Evolutionary conservation across 257 asterid species (phyloP).

Genomic region (Craterostigma plantagineum): DNA sequence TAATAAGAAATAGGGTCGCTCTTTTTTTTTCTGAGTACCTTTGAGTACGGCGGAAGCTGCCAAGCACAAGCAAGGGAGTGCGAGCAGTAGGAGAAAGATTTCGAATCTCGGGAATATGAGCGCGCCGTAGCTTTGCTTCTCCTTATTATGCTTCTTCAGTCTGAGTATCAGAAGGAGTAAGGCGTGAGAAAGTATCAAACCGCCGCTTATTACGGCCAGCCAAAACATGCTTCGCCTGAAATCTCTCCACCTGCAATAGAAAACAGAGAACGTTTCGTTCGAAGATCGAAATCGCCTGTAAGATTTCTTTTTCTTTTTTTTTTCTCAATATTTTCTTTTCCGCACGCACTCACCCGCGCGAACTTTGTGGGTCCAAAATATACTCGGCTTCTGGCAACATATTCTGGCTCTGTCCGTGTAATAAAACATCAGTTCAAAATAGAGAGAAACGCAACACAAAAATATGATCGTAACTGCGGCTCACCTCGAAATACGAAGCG

Average conservation of each 20-base stretch:
- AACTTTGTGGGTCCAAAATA: conserved; percentile 50
- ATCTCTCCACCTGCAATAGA: conserved; percentile 63
- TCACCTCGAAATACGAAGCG: conserved; percentile 64
- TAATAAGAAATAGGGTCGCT: too few species aligned
- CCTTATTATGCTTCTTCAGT: conserved; percentile 24
- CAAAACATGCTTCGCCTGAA: conserved; percentile 80
- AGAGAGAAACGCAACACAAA: background rate
- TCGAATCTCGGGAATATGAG: conserved; percentile 61
- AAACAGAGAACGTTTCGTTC: background rate
- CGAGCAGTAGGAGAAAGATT: conserved; percentile 58
- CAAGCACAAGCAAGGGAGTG: conserved; percentile 58
- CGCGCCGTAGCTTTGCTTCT: conserved; percentile 45
- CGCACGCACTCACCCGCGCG: conserved; percentile 78
- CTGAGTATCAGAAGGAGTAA: conserved; percentile 30
- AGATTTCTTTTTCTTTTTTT: too few species aligned
- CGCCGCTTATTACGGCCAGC: conserved; percentile 48
- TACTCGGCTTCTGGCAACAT: conserved; percentile 59
- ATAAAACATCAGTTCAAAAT: background rate
- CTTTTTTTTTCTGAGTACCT: conserved; percentile 26
- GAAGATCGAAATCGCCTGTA: too few species aligned
- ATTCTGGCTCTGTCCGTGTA: conserved; percentile 44
- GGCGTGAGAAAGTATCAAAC: conserved; percentile 40
- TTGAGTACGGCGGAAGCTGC: conserved; percentile 51
- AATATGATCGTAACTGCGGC: too few species aligned
- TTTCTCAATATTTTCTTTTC: too few species aligned